Percentiles rank a stretch among this genome's conserved stretches.
phyloP scores from a whole-genome alignment of 2,329 filamentous ascomycete genomes.

The Pseudogymnoascus pannorum region DNA sequence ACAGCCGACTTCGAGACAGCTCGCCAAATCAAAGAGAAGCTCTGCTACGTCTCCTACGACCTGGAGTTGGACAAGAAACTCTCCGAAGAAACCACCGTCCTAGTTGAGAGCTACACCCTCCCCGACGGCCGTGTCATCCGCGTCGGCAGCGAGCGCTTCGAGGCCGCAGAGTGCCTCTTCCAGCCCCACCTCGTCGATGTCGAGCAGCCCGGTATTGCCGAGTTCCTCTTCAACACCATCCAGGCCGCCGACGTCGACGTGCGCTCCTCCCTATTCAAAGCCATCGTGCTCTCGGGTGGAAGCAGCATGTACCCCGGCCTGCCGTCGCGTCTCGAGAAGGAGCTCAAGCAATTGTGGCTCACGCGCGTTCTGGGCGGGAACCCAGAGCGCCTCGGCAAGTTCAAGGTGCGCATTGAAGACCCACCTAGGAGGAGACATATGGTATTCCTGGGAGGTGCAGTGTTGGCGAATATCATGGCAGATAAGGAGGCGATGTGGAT shows the following conservation, averaged over 20 bases:
- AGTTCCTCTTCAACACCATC: slow-evolving; percentile 98
- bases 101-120: slow-evolving; percentile 96
- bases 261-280: slow-evolving; percentile 88
- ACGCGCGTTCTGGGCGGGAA: slow-evolving; percentile 85
- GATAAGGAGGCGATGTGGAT: slow-evolving; percentile 99
- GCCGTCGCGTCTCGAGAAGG: slow-evolving; percentile 91
- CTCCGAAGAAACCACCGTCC: slow-evolving; percentile 92
- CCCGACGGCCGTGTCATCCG: slow-evolving; percentile 94
- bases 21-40: slow-evolving; percentile 98
- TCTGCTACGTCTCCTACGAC: slow-evolving; percentile 98
- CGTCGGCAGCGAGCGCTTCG: slow-evolving; percentile 93
- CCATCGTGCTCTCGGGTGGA: slow-evolving; percentile 90
- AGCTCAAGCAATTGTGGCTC: slow-evolving; percentile 97
- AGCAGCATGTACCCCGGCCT: slow-evolving; percentile 99
- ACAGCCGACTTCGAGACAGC: slow-evolving; percentile 99
- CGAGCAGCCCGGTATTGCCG: slow-evolving; percentile 91
- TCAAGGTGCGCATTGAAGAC: slow-evolving; percentile 99
- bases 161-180: slow-evolving; percentile 96
- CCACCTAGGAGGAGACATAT: slow-evolving; percentile 93
- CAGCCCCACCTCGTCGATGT: slow-evolving; percentile 97
- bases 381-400: slow-evolving; percentile 92
- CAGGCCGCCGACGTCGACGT: slow-evolving; percentile 94
- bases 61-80: slow-evolving; percentile 92
- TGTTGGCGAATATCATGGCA: slow-evolving; percentile 97
- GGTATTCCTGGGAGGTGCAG: slow-evolving; percentile 97